Evolutionary conservation across 2,329 filamentous ascomycete genomes (phyloP).

Genomic region (Ilyonectria destructans): DNA sequence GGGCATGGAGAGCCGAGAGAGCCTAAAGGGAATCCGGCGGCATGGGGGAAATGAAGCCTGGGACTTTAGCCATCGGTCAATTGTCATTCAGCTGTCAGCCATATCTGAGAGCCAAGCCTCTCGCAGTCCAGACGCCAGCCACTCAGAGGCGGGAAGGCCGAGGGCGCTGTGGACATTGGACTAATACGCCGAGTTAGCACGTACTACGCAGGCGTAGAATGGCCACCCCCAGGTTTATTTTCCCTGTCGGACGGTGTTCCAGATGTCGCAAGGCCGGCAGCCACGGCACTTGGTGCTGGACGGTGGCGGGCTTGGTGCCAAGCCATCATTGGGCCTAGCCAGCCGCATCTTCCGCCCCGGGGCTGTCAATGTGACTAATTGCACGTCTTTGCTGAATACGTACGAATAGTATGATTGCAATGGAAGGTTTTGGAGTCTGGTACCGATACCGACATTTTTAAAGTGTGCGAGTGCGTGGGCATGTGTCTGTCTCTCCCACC

Average conservation of each 20-base stretch:
- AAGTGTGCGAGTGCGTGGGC: background rate
- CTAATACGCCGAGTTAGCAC: background rate
- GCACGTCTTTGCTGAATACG: background rate
- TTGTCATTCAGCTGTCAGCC: conserved; percentile 19
- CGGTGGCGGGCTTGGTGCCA: conserved; percentile 39
- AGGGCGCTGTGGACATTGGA: background rate
- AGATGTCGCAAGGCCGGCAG: conserved; percentile 46
- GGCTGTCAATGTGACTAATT: conserved; percentile 2
- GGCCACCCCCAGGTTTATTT: conserved; percentile 31
- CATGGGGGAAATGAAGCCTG: background rate
- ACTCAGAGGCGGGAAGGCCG: background rate
- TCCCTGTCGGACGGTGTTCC: conserved; percentile 23
- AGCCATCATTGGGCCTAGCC: conserved; percentile 43
- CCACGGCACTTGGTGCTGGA: conserved; percentile 51
- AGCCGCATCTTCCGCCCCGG: conserved; percentile 49
- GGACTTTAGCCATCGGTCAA: background rate
- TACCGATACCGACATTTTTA: background rate
- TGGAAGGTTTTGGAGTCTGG: background rate
- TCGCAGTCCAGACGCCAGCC: background rate
- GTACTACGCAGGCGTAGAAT: conserved; percentile 14
- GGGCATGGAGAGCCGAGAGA: conserved; percentile 17
- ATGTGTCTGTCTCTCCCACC: background rate
- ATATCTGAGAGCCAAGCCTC: conserved; percentile 20
- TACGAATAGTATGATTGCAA: too few species aligned
- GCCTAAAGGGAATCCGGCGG: conserved; percentile 6